Base-by-base conservation (phyloP, 1,284 basidiomycete species). In the Heliocybe sulcata region DNA sequence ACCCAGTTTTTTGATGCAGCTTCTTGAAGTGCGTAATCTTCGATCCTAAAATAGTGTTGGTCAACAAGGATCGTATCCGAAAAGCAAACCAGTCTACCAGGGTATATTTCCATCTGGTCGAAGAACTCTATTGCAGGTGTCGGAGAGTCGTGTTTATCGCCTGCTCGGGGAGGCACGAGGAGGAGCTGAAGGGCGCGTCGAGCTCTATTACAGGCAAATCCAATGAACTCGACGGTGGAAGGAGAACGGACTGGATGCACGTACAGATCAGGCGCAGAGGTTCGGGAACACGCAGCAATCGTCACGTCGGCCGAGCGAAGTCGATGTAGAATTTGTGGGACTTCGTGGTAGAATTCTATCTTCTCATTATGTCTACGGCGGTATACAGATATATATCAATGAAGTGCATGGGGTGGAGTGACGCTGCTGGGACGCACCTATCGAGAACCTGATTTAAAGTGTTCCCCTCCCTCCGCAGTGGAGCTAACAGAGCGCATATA, bases 91-190 rank as follows among this genome's bases (percentile, higher is more conserved):
- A 61, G 45, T 10, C 60, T 59, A 81, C 87, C 87, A 9, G 91
- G 90, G 63, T 92, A 94, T 67, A 95, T 93, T 65, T 94, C 90
- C 56, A 85, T 69, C 59, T 90, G 81, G 63, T 92, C 82, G 65
- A 96, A 93, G 61, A 87, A 88, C 12, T 78, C 71, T 55, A 83
- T 77, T 0, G 90, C 87, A 29, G 72, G 68, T 10, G 76, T 71
- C 9, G 75, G 68, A n/a, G 66, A 61, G 23, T 64, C 67, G n/a
- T 71, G 68, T 48, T 64, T 61, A 47, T 69, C 70, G 1, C 72
- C 72, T 1, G 67, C 60, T 3, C 73, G 68, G 0, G 75, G 74
- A 1, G 84, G 82, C 1, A 94, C 69, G 19, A 86, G 76, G 38
- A 94, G 75, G 16, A 94, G 74, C 2, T 72, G 72, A 29, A 94